Evolutionary conservation across 805 yeast genomes (phyloP).

Genomic region (Dipodascus geniculatus): DNA sequence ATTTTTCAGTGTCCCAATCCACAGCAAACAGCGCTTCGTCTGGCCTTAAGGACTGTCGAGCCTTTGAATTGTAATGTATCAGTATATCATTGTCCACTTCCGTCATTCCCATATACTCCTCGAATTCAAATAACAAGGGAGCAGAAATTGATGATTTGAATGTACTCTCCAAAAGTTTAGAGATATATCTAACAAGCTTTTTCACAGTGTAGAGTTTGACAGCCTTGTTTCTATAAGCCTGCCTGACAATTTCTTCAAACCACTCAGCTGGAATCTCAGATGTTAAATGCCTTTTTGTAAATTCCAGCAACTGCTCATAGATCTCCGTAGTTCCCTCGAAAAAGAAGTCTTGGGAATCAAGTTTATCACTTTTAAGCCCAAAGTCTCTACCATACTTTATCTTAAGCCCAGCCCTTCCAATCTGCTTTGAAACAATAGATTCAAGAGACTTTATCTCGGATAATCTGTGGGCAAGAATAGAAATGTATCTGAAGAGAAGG

Average conservation of each 20-base stretch:
- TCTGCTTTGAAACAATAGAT: background rate
- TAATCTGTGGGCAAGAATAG: background rate
- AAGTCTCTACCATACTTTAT: background rate
- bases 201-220: conserved; percentile 88
- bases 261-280: conserved; percentile 24
- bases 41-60: background rate
- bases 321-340: background rate
- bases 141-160: background rate
- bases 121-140: background rate
- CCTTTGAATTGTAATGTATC: background rate
- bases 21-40: background rate
- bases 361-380: background rate
- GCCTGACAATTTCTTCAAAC: conserved; percentile 92
- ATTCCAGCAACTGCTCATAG: background rate
- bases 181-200: conserved; percentile 29
- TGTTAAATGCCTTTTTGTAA: background rate
- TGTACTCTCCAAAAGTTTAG: background rate
- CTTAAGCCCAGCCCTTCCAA: background rate
- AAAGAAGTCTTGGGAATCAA: background rate
- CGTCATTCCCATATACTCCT: background rate
- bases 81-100: background rate
- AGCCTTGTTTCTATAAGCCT: conserved; percentile 88
- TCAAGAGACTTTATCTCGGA: background rate
- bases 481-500: background rate
- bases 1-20: background rate